These are phyloP conservation scores for Dactylonectria macrodidyma DNA, from an alignment of 2,329 filamentous ascomycete genomes.

Conservation along the genomic window DNA sequence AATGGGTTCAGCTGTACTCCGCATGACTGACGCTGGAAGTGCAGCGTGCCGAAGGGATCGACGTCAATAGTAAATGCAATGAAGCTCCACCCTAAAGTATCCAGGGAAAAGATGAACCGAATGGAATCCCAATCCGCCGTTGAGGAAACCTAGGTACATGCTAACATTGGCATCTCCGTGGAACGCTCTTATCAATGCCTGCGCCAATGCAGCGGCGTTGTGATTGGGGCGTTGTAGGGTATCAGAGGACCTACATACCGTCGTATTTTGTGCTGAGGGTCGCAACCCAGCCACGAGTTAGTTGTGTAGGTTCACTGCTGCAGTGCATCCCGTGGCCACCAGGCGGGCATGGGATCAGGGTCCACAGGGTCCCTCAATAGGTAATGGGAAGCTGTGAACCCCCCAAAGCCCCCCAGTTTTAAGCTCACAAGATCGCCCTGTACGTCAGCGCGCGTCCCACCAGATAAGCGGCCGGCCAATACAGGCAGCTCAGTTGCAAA, in stretches of 20 bases:
- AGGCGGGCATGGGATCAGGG: conserved; percentile 5
- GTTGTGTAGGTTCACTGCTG: neutral
- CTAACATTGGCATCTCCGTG: neutral
- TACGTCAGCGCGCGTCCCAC: conserved; percentile 40
- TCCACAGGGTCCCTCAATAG: conserved; percentile 8
- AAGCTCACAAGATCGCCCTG: conserved; percentile 45
- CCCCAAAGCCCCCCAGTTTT: conserved; percentile 40
- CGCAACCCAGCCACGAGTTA: neutral
- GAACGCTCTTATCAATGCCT: neutral
- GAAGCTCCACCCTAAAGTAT: conserved; percentile 5
- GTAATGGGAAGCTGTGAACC: conserved; percentile 5
- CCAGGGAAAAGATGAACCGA: neutral
- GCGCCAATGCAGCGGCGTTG: neutral
- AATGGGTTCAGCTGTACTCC: conserved; percentile 1
- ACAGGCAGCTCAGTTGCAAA: conserved; percentile 40
- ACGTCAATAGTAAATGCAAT: neutral
- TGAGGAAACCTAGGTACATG: neutral
- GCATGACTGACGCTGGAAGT: neutral
- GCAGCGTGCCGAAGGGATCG: conserved; percentile 2
- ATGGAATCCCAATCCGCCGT: neutral
- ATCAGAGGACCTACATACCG: neutral
- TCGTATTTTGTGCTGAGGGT: neutral
- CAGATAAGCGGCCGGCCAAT: conserved; percentile 47
- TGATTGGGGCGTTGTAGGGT: neutral
- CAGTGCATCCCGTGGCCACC: conserved; percentile 3